These are phyloP conservation scores for Myotisia sp. DNA, from an alignment of 2,329 filamentous ascomycete genomes.

Conservation along the genomic window DNA sequence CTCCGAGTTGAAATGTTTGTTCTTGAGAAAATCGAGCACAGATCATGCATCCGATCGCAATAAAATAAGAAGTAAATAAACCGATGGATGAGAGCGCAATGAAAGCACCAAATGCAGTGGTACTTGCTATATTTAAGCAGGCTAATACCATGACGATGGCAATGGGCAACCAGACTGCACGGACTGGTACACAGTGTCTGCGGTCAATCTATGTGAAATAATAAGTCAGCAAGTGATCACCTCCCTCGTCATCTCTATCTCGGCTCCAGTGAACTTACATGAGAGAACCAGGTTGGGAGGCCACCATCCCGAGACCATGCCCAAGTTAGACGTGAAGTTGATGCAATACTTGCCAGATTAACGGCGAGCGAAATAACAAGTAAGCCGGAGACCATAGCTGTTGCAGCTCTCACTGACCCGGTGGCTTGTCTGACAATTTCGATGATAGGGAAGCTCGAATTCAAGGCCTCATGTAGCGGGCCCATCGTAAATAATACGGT, in stretches of 20 bases:
- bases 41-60: constrained; percentile 25
- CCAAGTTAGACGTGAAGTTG: constrained; percentile 37
- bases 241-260: background rate
- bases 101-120: constrained; percentile 28
- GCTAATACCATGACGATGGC: constrained; percentile 22
- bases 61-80: constrained; percentile 28
- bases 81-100: constrained; percentile 26
- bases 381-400: constrained; percentile 27
- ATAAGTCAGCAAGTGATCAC: background rate
- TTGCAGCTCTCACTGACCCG: constrained; percentile 27
- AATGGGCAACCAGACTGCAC: constrained; percentile 24
- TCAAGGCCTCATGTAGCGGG: constrained; percentile 21
- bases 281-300: constrained; percentile 27
- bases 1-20: constrained; percentile 14
- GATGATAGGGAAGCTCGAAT: constrained; percentile 30
- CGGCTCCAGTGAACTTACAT: constrained; percentile 11
- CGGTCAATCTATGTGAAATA: constrained; percentile 18
- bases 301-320: constrained; percentile 37
- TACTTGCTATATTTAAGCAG: constrained; percentile 28
- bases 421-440: constrained; percentile 30
- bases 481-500: constrained; percentile 34
- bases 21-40: constrained; percentile 18
- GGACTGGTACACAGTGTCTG: constrained; percentile 23
- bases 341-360: constrained; percentile 32
- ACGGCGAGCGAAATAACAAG: constrained; percentile 27